phyloP scores from a whole-genome alignment of 352 stramenopile species.

The Albugo candida region DNA sequence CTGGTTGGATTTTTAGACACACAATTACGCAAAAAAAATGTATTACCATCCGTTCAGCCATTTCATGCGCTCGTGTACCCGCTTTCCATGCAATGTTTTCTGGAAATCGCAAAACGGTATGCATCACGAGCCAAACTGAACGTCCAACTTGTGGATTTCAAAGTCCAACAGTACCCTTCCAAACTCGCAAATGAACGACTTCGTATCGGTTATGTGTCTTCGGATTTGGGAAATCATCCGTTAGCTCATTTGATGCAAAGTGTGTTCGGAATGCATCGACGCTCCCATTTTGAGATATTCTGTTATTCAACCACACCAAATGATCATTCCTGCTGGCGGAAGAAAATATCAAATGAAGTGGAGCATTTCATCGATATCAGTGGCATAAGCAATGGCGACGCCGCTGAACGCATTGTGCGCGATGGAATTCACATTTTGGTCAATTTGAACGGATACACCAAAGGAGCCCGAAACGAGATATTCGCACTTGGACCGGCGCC shows the following conservation, averaged over 20 bases:
- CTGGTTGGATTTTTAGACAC: constrained; percentile 44
- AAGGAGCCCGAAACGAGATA: constrained; percentile 48
- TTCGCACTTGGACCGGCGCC: constrained; percentile 27
- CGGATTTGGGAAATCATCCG: constrained; percentile 84
- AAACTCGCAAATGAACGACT: constrained; percentile 48
- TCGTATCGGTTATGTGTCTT: constrained; percentile 79
- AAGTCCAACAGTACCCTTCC: constrained; percentile 39
- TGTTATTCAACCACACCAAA: constrained; percentile 75
- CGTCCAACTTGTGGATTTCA: constrained; percentile 70
- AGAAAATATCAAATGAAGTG: constrained; percentile 25
- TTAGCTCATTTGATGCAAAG: constrained; percentile 83
- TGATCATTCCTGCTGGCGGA: constrained; percentile 41
- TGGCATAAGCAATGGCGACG: constrained; percentile 22
- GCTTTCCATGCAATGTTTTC: constrained; percentile 50
- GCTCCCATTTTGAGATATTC: constrained; percentile 18
- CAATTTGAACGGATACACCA: constrained; percentile 85
- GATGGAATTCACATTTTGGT: constrained; percentile 71
- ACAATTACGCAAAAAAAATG: constrained; percentile 28
- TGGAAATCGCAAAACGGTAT: constrained; percentile 56
- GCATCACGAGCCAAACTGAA: constrained; percentile 75
- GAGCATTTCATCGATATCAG: constrained; percentile 46
- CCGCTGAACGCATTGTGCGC: constrained; percentile 23
- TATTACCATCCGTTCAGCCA: constrained; percentile 79
- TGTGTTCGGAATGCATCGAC: constrained; percentile 57
- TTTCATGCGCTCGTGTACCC: constrained; percentile 87